Evolutionary conservation across 2,329 filamentous ascomycete genomes (phyloP).

Genomic region (Fusarium torreyae): DNA sequence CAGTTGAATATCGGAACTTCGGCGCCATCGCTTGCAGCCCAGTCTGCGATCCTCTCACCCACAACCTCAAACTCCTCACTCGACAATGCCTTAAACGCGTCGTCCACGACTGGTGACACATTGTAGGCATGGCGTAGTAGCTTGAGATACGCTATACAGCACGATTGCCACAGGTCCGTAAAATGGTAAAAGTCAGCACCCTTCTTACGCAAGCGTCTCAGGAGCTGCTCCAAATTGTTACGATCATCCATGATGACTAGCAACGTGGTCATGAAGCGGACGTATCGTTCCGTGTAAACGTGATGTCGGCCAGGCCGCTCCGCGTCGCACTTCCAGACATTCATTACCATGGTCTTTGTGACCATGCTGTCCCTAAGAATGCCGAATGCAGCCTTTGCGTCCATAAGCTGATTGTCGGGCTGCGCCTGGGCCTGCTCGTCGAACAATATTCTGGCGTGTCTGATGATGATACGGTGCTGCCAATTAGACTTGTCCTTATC

Average conservation of each 20-base stretch:
- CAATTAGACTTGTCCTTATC: conserved; percentile 93
- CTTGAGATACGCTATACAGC: conserved; percentile 68
- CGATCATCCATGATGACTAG: conserved; percentile 83
- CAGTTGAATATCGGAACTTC: conserved; percentile 64
- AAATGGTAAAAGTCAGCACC: conserved; percentile 81
- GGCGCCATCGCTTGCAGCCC: conserved; percentile 61
- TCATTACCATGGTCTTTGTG: conserved; percentile 94
- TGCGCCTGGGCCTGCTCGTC: conserved; percentile 56
- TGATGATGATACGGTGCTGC: conserved; percentile 92
- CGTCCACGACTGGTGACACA: conserved; percentile 64
- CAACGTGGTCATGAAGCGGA: conserved; percentile 83
- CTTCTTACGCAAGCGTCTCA: conserved; percentile 85
- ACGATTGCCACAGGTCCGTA: conserved; percentile 71
- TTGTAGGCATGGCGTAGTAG: conserved; percentile 66
- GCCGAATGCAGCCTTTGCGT: conserved; percentile 83
- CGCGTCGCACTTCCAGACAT: conserved; percentile 94
- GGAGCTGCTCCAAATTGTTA: conserved; percentile 80
- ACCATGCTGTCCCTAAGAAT: conserved; percentile 83
- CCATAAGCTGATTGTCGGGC: conserved; percentile 67
- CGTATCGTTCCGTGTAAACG: conserved; percentile 90
- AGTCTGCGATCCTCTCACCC: conserved; percentile 68
- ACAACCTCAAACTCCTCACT: conserved; percentile 72
- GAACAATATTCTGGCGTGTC: conserved; percentile 74
- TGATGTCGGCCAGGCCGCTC: conserved; percentile 89
- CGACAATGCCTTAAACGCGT: conserved; percentile 68